Evolutionary conservation across 768 basidiomycete genomes (phyloP).

Genomic region (Pulveroboletus frians): DNA sequence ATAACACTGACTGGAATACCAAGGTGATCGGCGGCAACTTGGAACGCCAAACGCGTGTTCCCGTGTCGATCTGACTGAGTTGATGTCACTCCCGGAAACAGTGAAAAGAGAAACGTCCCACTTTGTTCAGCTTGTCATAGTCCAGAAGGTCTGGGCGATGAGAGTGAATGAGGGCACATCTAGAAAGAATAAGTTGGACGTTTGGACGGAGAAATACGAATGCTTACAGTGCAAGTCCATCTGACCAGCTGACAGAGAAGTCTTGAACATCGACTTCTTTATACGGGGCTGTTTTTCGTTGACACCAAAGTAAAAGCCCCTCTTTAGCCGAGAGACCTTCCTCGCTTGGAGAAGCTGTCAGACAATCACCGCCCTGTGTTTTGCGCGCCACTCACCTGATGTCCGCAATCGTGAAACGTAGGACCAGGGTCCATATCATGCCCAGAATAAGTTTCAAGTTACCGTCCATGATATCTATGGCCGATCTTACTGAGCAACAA

Average conservation of each 20-base stretch:
- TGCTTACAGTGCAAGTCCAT: slow-evolving; percentile 88
- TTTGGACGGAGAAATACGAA: neutral
- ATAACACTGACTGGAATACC: slow-evolving; percentile 73
- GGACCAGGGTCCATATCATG: slow-evolving; percentile 98
- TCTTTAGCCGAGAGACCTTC: slow-evolving; percentile 99
- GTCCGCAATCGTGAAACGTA: slow-evolving; percentile 96
- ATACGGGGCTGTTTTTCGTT: slow-evolving; percentile 90
- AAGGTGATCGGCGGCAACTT: slow-evolving; percentile 80
- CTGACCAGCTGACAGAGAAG: slow-evolving; percentile 89
- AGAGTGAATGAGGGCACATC: slow-evolving; percentile 95
- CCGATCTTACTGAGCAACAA: slow-evolving; percentile 4
- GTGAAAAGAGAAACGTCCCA: slow-evolving; percentile 20
- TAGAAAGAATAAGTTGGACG: slow-evolving; percentile 30
- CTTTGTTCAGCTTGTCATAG: slow-evolving; percentile 83
- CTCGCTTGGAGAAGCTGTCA: slow-evolving; percentile 52
- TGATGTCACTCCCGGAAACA: slow-evolving; percentile 7
- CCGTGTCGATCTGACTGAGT: slow-evolving; percentile 66
- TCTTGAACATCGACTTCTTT: slow-evolving; percentile 90
- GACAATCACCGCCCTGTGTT: neutral
- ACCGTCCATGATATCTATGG: slow-evolving; percentile 96
- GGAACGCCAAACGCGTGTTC: slow-evolving; percentile 85
- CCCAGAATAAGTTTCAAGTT: slow-evolving; percentile 97
- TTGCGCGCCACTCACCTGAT: slow-evolving; percentile 65
- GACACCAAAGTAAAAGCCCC: slow-evolving; percentile 95
- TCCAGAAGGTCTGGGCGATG: slow-evolving; percentile 95